These are phyloP conservation scores for Talaromyces sp. DNA, from an alignment of 2,329 filamentous ascomycete genomes.

Conservation along the genomic window DNA sequence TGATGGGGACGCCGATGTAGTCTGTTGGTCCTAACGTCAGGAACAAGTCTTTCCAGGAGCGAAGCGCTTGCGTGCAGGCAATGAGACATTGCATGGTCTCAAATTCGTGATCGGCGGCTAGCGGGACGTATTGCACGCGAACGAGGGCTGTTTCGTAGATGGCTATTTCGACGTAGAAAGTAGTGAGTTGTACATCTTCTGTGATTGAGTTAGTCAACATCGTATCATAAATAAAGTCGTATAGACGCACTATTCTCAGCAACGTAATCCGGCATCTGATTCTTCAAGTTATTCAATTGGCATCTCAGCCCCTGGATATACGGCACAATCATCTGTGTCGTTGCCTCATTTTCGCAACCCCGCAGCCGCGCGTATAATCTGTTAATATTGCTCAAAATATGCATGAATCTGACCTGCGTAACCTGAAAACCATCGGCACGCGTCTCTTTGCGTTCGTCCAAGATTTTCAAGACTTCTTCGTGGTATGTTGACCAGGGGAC, in stretches of 20 bases:
- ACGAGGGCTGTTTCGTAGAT: slow-evolving; percentile 13
- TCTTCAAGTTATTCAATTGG: slow-evolving; percentile 3
- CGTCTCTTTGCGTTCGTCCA: slow-evolving; percentile 48
- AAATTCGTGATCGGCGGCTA: not conserved
- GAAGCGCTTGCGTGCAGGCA: slow-evolving; percentile 1
- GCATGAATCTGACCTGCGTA: slow-evolving; percentile 24
- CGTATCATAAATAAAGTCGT: not conserved
- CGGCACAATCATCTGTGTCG: slow-evolving; percentile 7
- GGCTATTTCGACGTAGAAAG: slow-evolving; percentile 1
- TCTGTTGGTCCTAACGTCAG: not conserved
- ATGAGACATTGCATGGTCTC: slow-evolving; percentile 10
- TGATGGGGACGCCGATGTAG: slow-evolving; percentile 10
- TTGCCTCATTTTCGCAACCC: slow-evolving; percentile 7
- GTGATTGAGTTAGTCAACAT: not conserved
- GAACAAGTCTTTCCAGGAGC: slow-evolving; percentile 6
- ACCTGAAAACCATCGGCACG: slow-evolving; percentile 51
- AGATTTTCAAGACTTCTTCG: slow-evolving; percentile 52
- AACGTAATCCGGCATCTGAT: slow-evolving; percentile 9
- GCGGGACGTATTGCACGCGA: not conserved
- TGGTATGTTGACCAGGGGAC: slow-evolving; percentile 58
- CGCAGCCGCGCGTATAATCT: slow-evolving; percentile 7
- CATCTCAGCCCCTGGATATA: slow-evolving; percentile 9
- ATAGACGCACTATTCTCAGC: slow-evolving; percentile 3
- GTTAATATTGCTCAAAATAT: slow-evolving; percentile 1
- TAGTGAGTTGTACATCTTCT: not conserved